Conservation (phyloP, 805 yeast species). For the Pichia cephalocereana region DNA sequence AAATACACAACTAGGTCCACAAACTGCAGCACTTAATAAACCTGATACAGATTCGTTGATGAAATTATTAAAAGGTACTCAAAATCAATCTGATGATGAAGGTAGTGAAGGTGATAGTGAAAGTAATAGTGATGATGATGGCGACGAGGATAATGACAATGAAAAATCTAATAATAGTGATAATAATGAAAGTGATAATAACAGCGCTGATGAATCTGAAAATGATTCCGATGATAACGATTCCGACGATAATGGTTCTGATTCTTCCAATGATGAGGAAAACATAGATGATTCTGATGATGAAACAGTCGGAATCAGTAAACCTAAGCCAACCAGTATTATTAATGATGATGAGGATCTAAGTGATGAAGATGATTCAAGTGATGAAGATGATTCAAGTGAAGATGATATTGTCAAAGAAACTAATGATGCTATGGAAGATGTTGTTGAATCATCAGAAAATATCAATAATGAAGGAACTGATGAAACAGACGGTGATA, state of each 20-base stretch:
- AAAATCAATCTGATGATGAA: not conserved
- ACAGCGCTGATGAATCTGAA: not conserved
- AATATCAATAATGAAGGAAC: too few species aligned
- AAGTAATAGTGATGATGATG: constrained; percentile 1
- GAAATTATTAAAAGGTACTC: not conserved
- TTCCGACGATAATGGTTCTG: not conserved
- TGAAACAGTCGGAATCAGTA: too few species aligned
- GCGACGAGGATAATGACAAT: constrained; percentile 7
- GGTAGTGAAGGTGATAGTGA: not conserved
- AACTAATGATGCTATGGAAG: too few species aligned
- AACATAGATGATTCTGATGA: too few species aligned
- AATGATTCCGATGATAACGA: not conserved
- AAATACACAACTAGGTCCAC: not conserved
- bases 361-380: too few species aligned
- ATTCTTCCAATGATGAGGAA: too few species aligned
- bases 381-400: too few species aligned
- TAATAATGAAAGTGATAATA: not conserved
- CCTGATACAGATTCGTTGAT: not conserved
- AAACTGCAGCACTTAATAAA: not conserved
- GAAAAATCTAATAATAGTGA: not conserved
- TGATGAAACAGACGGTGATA: too few species aligned
- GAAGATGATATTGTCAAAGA: too few species aligned
- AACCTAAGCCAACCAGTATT: too few species aligned
- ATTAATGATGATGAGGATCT: too few species aligned
- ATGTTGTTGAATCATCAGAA: too few species aligned